Evolutionary conservation across 139 green algal genomes (phyloP).

Genomic region (Picochlorum sp.): DNA sequence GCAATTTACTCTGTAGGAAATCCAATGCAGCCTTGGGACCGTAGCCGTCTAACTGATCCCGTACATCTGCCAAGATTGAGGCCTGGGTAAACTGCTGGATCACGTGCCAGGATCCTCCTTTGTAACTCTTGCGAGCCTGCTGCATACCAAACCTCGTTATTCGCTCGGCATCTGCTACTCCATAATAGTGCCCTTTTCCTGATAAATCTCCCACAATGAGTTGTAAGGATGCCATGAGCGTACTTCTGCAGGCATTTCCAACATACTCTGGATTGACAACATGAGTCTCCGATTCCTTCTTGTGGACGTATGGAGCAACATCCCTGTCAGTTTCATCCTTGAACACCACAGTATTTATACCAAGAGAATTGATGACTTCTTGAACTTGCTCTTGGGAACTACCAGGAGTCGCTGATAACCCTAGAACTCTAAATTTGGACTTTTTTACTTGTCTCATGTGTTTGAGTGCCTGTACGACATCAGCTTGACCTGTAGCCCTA

Average conservation of each 20-base stretch:
- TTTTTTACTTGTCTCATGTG: conserved; percentile 34
- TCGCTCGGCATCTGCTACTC: conserved; percentile 21
- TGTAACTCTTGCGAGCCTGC: not conserved
- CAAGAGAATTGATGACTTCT: conserved; percentile 75
- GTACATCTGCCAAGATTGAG: conserved; percentile 21
- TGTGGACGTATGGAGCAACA: conserved; percentile 53
- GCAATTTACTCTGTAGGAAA: conserved; percentile 11
- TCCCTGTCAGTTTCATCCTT: conserved; percentile 68
- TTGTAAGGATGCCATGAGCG: conserved; percentile 17
- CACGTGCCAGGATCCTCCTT: not conserved
- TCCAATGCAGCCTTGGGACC: conserved; percentile 9
- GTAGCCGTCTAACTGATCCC: conserved; percentile 39
- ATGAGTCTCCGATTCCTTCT: conserved; percentile 22
- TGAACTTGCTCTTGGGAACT: conserved; percentile 45
- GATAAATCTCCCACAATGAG: conserved; percentile 9
- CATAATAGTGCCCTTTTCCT: conserved; percentile 20
- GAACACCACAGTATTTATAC: conserved; percentile 64
- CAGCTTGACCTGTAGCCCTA: conserved; percentile 35
- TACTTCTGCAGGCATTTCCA: not conserved
- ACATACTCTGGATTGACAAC: conserved; percentile 8
- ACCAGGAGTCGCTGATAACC: conserved; percentile 84
- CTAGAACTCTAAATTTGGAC: conserved; percentile 69
- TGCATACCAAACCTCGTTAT: conserved; percentile 18
- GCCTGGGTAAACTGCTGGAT: conserved; percentile 21
- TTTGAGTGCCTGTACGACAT: conserved; percentile 45